Base-by-base conservation (phyloP, 768 basidiomycete genomes). In the Saitozyma podzolica region DNA sequence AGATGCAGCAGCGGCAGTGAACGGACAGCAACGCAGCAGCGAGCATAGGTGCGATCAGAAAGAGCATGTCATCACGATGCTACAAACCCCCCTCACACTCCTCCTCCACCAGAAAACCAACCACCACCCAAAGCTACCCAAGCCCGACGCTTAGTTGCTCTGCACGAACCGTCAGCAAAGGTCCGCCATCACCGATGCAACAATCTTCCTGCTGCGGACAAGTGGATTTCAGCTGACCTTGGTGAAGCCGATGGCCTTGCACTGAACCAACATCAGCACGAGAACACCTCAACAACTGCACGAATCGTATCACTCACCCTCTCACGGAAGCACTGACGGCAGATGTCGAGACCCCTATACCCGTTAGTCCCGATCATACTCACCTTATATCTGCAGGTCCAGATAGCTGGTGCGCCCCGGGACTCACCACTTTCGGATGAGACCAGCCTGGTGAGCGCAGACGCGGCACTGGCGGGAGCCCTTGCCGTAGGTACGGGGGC, bases 241-340 rank as follows among this genome's bases (percentile, higher is more conserved):
- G 79, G 85, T 83, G 85, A 96, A 96, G 64, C 93, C 93, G 74
- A 96, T 96, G 64, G 89, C 88, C 72, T 88, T 85, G 56, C 91
- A 71, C 73, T 73, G 49, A 50, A 37, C 45, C 11, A 37, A 43
- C 10, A 58, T 60, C 43, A 57, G 63, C 29, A 29, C 56, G 37
- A 19, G 10, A n/a, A 37, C 19, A 29, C 40, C 20, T 50, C 13
- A n/a, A 20, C 16, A 13, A 50, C 11, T 2, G 8, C 20, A 40
- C 47, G 20, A 11, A 43, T 5, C 37, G 39, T 6, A 62, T 29
- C 41, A 40, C 67, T 60, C 56, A 67, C 85, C 84, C 92, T 93
- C 84, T 96, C 93, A 73, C 93, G 90, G 89, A 95, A 96, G 83
- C 93, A 96, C 82, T 96, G 93, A 82, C 93, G 90, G 83, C 93